Evolutionary conservation across 176 grass and related monocot species (phyloP), one percentile per base, ranked within the genome.

Genomic region (Oryza brachyantha): DNA sequence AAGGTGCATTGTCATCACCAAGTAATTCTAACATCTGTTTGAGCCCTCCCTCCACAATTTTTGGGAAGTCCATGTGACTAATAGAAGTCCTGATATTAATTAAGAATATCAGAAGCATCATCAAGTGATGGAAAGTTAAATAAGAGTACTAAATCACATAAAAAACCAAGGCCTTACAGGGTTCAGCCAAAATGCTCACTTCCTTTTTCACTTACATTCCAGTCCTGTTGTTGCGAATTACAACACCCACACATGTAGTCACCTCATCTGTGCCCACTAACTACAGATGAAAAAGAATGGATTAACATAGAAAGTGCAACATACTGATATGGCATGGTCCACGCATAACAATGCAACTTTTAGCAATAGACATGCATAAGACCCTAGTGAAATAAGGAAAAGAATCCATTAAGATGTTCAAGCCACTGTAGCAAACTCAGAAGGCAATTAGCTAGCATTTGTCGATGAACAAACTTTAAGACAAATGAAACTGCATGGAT

Each of bases 41-140:
- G 55, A 99, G 79, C n/a, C 96, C 96, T 72, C 67, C 79, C 55
- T 89, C 84, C 22, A 99, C 92, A 46, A 85, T 85, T 38, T 25
- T 39, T 63, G 92, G 88, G 72, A 99, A 99, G 77, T 99, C 92
- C 88, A 99, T 87, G 85, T 95, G 96, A 75, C 92, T 79, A 73
- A 99, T 13, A 0, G 88, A 91, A 73, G 90, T 95, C 78, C 96
- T 95, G 61, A 45, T 75, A 75, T 69, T 22, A 86, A 62, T 78
- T 45, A 42, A 63, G 27, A 85, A 88, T 38, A 21, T 46, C 29
- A 50, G 8, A 73, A 63, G 14, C 32, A 83, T 67, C 10, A 78
- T 35, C 63, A 57, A 29, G 45, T 55, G 29, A 35, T 80, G 14
- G 19, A 29, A 77, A n/a, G 37, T 27, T 17, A 29, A 19, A 83